Conservation (phyloP, 768 basidiomycete genomes). For the Leccinum imitatum region DNA sequence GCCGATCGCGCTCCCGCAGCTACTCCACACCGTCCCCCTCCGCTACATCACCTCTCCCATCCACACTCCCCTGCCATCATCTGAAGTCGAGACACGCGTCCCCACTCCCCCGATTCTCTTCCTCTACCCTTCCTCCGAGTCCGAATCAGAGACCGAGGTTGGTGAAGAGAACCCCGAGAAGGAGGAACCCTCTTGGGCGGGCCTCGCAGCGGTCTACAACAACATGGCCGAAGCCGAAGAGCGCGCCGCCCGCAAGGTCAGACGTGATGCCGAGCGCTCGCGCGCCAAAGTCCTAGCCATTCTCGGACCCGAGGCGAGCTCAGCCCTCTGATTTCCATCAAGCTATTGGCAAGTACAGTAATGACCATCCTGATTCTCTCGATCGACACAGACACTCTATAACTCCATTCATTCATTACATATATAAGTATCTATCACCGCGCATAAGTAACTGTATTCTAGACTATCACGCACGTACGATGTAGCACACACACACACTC, state of each 20-base stretch:
- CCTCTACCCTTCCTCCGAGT: not conserved
- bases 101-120: not conserved
- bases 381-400: not conserved
- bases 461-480: not conserved
- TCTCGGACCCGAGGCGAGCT: constrained; percentile 3
- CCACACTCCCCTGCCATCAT: not conserved
- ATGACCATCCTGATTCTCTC: not conserved
- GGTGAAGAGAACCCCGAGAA: not conserved
- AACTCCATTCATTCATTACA: not conserved
- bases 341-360: not conserved
- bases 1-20: constrained; percentile 6
- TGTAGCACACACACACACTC: not conserved
- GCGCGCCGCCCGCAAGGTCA: constrained; percentile 4
- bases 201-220: constrained; percentile 3
- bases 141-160: not conserved
- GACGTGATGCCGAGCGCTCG: constrained; percentile 12
- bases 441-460: not conserved
- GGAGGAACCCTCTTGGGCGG: not conserved
- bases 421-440: not conserved
- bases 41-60: not conserved
- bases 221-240: constrained; percentile 6
- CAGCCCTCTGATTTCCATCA: not conserved
- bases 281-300: constrained; percentile 10
- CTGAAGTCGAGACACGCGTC: not conserved
- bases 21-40: constrained; percentile 3